Evolutionary conservation across 2,329 filamentous ascomycete genomes (phyloP).

Genomic region (Graphilbum sp.): DNA sequence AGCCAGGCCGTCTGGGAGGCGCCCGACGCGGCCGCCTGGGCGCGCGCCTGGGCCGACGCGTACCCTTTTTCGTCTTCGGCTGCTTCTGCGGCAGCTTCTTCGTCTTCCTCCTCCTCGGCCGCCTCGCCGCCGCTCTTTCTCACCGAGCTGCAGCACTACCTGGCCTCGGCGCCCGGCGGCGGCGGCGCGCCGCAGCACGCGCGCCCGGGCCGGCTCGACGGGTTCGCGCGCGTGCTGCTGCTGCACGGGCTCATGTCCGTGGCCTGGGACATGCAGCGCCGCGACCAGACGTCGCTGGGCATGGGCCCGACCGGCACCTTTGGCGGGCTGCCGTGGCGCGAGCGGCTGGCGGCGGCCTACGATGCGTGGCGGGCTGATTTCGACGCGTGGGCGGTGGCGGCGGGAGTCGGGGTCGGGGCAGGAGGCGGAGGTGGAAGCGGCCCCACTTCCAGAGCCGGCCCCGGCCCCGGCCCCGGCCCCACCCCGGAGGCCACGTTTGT

Average conservation of each 20-base stretch:
- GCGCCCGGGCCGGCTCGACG: no score
- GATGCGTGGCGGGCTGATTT: conserved; percentile 6
- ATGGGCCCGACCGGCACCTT: neutral
- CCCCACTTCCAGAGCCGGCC: no score
- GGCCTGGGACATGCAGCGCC: conserved; percentile 9
- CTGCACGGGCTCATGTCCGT: conserved; percentile 9
- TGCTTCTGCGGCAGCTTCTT: no score
- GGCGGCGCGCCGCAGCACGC: no score
- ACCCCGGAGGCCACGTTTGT: conserved; percentile 2
- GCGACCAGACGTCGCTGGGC: conserved; percentile 8
- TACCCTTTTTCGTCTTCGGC: no score
- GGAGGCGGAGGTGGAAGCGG: no score
- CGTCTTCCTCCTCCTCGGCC: no score
- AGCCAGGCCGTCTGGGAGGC: conserved; percentile 8
- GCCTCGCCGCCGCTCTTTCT: neutral
- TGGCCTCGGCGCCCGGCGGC: no score
- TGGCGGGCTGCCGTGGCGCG: conserved; percentile 1
- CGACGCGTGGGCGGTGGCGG: no score
- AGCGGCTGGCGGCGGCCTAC: conserved; percentile 4
- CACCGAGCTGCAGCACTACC: conserved; percentile 1
- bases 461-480: no score
- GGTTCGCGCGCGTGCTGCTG: conserved; percentile 4
- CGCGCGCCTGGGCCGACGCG: conserved; percentile 4
- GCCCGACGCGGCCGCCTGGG: neutral
- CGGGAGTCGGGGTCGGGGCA: no score